phyloP scores from a whole-genome alignment of 352 stramenopile genomes.

The Globisporangium emineosum region DNA sequence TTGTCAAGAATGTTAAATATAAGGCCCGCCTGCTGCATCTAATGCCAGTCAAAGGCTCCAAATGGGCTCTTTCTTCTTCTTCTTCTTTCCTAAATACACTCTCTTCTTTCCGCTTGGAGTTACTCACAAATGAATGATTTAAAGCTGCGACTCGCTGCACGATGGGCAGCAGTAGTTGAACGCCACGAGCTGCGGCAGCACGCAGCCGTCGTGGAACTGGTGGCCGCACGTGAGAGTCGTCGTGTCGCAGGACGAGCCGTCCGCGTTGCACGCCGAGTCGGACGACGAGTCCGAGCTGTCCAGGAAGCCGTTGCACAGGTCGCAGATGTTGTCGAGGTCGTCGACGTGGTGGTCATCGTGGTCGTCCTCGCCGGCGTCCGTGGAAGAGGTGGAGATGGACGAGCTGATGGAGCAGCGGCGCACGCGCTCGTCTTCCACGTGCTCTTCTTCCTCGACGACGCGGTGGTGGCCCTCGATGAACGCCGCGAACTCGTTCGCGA shows the following conservation, averaged over 20 bases:
- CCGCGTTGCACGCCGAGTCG: neutral
- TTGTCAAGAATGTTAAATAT: neutral
- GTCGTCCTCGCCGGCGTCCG: slow-evolving; percentile 1
- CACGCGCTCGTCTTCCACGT: slow-evolving; percentile 4
- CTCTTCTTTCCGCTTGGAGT: neutral
- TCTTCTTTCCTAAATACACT: neutral
- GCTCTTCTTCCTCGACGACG: neutral
- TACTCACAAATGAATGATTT: neutral
- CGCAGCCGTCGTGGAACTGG: slow-evolving; percentile 23
- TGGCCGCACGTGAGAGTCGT: slow-evolving; percentile 24
- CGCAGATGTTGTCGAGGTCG: slow-evolving; percentile 1
- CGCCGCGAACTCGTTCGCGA: slow-evolving; percentile 25
- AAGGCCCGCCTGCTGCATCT: neutral
- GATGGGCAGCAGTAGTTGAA: slow-evolving; percentile 20
- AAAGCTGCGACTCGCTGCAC: slow-evolving; percentile 12
- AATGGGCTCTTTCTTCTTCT: neutral
- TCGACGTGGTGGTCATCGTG: neutral
- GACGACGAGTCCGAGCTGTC: neutral
- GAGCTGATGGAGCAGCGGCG: slow-evolving; percentile 8
- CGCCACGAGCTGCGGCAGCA: slow-evolving; percentile 15
- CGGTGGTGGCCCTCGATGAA: slow-evolving; percentile 15
- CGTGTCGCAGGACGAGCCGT: slow-evolving; percentile 7
- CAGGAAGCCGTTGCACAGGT: slow-evolving; percentile 4
- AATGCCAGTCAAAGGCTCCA: neutral
- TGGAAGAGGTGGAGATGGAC: slow-evolving; percentile 5